Base-by-base conservation (phyloP, 805 yeast genomes). In the Nakazawaea molendinolei region DNA sequence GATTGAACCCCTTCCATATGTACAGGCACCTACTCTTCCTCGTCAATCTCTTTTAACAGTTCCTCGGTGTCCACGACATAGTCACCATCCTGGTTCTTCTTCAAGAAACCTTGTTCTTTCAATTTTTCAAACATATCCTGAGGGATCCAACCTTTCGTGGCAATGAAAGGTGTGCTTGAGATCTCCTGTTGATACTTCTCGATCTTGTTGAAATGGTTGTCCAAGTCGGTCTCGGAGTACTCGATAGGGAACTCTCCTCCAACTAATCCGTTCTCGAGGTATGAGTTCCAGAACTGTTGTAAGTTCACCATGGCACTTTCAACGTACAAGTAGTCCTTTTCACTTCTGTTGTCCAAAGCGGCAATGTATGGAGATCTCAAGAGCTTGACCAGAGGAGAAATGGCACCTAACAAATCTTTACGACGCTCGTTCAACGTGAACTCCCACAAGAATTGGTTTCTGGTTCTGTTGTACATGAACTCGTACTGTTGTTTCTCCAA, bases 91-190 rank as follows among this genome's bases (percentile, higher is more conserved):
- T 70, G 74, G 14, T 69, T 69, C 43, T 76, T 70, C 36, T 73
- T 76, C 39, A 90, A 65, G 39, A 80, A 66, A 1, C 90, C 92
- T 42, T 78, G 78, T 15, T 76, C 74, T 27, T 76, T 58, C 49
- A 86, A 66, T 33, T 73, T 72, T 23, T 76, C 80, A 52, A 90
- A 89, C 82, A 86, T 76, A 53, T 86, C 95, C 53, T 86, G 95
- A 13, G 97, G 96, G 39, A 92, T 73, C 95, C 97, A 90, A 5
- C 96, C 96, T 37, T 84, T 82, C 17, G 96, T 83, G 31, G 90
- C 90, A 21, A 85, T 80, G 58, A 86, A 89, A 28, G 97, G 96
- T 34, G 77, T 70, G 5, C 78, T 66, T 24, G 80, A 70, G 31
- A 83, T 60, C 46, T 74, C 76, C 44, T 72, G 62, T 58, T 86